Conservation (phyloP, 140 eudicot genomes). For the Bidens hawaiensis region DNA sequence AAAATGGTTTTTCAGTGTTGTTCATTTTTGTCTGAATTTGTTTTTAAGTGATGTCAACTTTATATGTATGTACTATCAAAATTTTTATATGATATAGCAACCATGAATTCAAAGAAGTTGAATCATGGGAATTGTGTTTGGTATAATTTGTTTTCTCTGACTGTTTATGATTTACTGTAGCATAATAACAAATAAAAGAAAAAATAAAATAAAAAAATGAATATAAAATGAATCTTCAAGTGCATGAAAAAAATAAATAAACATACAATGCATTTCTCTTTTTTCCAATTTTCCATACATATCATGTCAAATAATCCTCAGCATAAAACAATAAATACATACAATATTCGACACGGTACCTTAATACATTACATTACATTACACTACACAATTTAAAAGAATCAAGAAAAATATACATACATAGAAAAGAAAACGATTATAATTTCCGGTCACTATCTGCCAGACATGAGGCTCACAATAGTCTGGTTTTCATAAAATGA, state of each 20-base stretch:
- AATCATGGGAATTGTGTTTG: not conserved
- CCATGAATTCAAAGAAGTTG: not conserved
- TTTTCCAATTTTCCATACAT: slow-evolving; percentile 13
- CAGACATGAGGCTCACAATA: slow-evolving; percentile 65
- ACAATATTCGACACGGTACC: slow-evolving; percentile 6
- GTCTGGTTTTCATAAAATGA: slow-evolving; percentile 65
- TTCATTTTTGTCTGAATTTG: not conserved
- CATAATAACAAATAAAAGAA: slow-evolving; percentile 6
- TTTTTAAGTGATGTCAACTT: not conserved
- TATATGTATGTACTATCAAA: slow-evolving; percentile 11
- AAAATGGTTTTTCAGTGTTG: not conserved
- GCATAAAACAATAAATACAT: slow-evolving; percentile 16
- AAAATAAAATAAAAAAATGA: not conserved
- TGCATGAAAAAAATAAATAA: not conserved
- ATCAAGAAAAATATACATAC: slow-evolving; percentile 2
- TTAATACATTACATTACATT: slow-evolving; percentile 16
- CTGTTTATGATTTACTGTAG: not conserved
- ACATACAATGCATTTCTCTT: slow-evolving; percentile 6
- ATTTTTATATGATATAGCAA: slow-evolving; percentile 2
- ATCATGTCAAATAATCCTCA: not conserved
- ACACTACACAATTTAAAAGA: slow-evolving; percentile 21
- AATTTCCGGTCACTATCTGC: slow-evolving; percentile 37
- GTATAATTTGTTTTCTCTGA: not conserved
- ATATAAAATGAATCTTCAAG: not conserved
- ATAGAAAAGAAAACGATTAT: slow-evolving; percentile 2